These are phyloP conservation scores for Gymnopilus dilepis DNA, from an alignment of 768 basidiomycete species.

Conservation along the genomic window DNA sequence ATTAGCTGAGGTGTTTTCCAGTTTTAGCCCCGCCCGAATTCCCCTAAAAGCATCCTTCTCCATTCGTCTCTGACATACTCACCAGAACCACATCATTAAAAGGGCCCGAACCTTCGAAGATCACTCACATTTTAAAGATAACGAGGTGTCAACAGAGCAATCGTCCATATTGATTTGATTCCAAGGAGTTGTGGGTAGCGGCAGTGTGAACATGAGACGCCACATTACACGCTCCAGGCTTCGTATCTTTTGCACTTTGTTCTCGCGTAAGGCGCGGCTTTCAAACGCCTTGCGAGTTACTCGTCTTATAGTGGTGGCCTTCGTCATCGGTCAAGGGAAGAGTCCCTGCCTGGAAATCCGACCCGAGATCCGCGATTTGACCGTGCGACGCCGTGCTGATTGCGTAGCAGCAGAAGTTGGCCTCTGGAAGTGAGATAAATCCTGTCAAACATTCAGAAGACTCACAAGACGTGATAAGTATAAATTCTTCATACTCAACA, in stretches of 20 bases:
- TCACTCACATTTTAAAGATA: conserved; percentile 18
- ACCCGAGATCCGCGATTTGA: not conserved
- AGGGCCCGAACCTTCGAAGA: conserved; percentile 13
- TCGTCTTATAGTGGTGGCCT: not conserved
- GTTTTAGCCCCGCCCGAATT: conserved; percentile 9
- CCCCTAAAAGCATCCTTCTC: conserved; percentile 13
- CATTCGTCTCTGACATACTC: conserved; percentile 9
- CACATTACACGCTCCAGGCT: conserved; percentile 1
- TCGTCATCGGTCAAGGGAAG: not conserved
- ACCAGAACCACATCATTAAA: conserved; percentile 1
- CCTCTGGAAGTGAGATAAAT: not conserved
- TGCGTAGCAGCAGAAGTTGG: not conserved
- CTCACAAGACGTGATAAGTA: not conserved
- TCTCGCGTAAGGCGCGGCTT: not conserved
- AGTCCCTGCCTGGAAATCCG: not conserved
- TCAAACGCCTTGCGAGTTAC: not conserved
- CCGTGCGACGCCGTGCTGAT: not conserved
- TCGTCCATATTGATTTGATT: conserved; percentile 8
- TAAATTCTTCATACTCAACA: not conserved
- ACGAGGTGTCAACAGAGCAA: conserved; percentile 10
- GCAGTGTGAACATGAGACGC: not conserved
- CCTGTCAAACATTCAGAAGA: conserved; percentile 1
- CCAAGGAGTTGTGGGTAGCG: not conserved
- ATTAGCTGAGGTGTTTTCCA: not conserved
- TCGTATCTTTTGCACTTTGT: not conserved